Evolutionary conservation across 2,329 filamentous ascomycete genomes (phyloP).

Genomic region (Microdochium trichocladiopsis): DNA sequence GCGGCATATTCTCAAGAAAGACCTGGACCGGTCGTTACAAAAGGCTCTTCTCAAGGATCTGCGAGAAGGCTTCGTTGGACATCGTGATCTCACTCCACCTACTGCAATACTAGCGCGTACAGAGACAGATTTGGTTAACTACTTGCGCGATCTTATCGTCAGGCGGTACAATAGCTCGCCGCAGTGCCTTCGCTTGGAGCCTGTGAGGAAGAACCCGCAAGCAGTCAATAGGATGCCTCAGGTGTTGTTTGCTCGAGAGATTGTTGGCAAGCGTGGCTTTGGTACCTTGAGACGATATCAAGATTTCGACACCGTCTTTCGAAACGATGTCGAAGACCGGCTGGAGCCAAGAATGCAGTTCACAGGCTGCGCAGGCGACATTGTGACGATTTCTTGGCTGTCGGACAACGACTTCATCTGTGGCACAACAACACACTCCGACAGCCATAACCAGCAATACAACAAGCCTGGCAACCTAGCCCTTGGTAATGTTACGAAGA

Average conservation of each 20-base stretch:
- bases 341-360: slow-evolving; percentile 45
- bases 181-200: slow-evolving; percentile 20
- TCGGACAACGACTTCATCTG: slow-evolving; percentile 48
- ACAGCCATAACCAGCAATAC: slow-evolving; percentile 57
- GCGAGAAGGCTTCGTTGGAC: slow-evolving; percentile 4
- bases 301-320: slow-evolving; percentile 38
- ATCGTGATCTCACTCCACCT: slow-evolving; percentile 11
- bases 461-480: slow-evolving; percentile 58
- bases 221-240: slow-evolving; percentile 26
- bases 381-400: slow-evolving; percentile 51
- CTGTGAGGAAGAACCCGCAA: slow-evolving; percentile 19
- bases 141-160: slow-evolving; percentile 26
- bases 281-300: slow-evolving; percentile 30
- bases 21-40: slow-evolving; percentile 3
- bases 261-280: slow-evolving; percentile 35
- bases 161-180: slow-evolving; percentile 12
- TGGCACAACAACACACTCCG: slow-evolving; percentile 56
- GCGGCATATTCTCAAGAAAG: slow-evolving; percentile 19
- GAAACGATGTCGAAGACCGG: slow-evolving; percentile 40
- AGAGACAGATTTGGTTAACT: slow-evolving; percentile 23
- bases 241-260: slow-evolving; percentile 40
- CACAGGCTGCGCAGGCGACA: slow-evolving; percentile 55
- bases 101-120: slow-evolving; percentile 15
- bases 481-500: slow-evolving; percentile 38
- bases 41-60: slow-evolving; percentile 10